phyloP scores from a whole-genome alignment of 2,329 filamentous ascomycete species.

The Calonectria fujianensis region DNA sequence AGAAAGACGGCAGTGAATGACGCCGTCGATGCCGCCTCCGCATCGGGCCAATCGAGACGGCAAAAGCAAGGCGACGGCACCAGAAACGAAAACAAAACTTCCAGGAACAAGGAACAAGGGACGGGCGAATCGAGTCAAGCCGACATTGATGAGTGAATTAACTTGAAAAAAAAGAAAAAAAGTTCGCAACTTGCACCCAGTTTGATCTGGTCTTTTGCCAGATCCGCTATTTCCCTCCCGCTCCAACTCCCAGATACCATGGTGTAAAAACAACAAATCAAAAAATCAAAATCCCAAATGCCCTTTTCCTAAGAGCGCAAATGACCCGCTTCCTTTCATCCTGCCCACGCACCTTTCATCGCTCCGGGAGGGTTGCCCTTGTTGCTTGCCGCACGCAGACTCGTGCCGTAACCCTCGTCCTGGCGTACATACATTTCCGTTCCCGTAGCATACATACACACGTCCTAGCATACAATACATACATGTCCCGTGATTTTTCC shows the following conservation, averaged over 20 bases:
- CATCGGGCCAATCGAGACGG: slow-evolving; percentile 24
- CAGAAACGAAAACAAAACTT: not conserved
- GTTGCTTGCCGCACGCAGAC: slow-evolving; percentile 7
- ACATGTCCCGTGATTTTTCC: slow-evolving; percentile 19
- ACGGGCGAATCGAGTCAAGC: slow-evolving; percentile 1
- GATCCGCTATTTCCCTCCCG: slow-evolving; percentile 15
- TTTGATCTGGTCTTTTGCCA: slow-evolving; percentile 26
- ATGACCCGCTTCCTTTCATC: not conserved
- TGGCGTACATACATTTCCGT: slow-evolving; percentile 26
- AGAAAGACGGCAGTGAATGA: slow-evolving; percentile 8
- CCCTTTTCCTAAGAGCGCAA: not conserved
- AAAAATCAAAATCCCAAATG: slow-evolving; percentile 16
- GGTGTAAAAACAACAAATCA: not conserved
- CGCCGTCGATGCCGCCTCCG: slow-evolving; percentile 6
- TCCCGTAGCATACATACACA: slow-evolving; percentile 35
- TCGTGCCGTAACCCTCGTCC: slow-evolving; percentile 14
- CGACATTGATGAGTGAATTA: slow-evolving; percentile 13
- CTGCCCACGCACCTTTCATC: not conserved
- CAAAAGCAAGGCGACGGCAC: not conserved
- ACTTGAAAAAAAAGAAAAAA: not conserved
- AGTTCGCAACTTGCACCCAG: slow-evolving; percentile 23
- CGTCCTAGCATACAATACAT: slow-evolving; percentile 30
- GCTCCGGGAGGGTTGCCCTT: not conserved
- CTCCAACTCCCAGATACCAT: slow-evolving; percentile 9
- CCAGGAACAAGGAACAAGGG: slow-evolving; percentile 8